These are phyloP conservation scores for Saccharomycopsis selenospora DNA, from an alignment of 805 yeast species.

Conservation along the genomic window DNA sequence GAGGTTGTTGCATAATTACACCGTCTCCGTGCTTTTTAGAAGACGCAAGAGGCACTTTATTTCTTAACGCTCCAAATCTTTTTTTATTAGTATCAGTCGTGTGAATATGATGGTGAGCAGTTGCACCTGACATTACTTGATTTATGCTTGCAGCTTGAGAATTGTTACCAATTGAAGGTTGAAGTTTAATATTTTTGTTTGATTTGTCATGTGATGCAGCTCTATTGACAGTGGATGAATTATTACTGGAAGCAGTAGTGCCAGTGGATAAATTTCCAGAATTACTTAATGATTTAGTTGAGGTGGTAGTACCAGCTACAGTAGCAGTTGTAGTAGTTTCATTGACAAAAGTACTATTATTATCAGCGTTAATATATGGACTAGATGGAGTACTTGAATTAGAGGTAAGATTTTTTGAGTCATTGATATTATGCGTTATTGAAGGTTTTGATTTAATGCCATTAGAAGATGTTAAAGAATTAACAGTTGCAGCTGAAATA, in stretches of 20 bases:
- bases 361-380: background rate
- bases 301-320: background rate
- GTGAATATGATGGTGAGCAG: background rate
- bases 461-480: too few relatives aligned
- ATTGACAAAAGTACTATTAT: too few relatives aligned
- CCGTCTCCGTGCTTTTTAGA: conserved; percentile 7
- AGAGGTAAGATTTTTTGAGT: background rate
- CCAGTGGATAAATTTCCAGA: too few relatives aligned
- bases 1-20: conserved; percentile 13
- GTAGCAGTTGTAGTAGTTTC: background rate
- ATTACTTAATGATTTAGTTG: background rate
- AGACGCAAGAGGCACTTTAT: conserved; percentile 18
- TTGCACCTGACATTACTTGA: too few relatives aligned
- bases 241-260: background rate
- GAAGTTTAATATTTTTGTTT: too few relatives aligned
- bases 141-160: too few relatives aligned
- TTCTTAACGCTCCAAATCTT: conserved; percentile 18
- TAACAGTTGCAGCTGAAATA: conserved; percentile 18
- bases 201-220: background rate
- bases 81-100: conserved; percentile 7
- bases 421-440: too few relatives aligned
- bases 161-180: too few relatives aligned
- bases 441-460: too few relatives aligned
- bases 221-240: background rate
- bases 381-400: background rate